Conservation (phyloP, 805 yeast genomes). For the Candida sakaeoensis region DNA sequence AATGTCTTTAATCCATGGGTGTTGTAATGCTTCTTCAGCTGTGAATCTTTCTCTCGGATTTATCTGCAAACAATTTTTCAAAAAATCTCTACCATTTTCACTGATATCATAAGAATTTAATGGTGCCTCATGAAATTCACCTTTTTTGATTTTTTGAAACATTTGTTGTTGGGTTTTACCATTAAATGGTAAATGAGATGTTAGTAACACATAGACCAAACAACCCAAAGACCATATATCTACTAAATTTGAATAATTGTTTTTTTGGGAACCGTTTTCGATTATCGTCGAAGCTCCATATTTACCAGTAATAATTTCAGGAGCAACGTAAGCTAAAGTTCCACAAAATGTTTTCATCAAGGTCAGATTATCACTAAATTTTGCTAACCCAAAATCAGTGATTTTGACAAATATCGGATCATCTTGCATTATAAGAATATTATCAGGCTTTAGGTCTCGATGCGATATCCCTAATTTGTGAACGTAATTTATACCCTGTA, state of each 20-base stretch:
- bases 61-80: conserved; percentile 67
- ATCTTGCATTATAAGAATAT: conserved; percentile 83
- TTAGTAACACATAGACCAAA: conserved; percentile 81
- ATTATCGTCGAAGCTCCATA: conserved; percentile 31
- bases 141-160: conserved; percentile 69
- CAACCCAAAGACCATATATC: conserved; percentile 99
- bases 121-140: conserved; percentile 77
- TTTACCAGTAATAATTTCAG: conserved; percentile 73
- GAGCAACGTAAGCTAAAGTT: conserved; percentile 94
- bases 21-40: conserved; percentile 72
- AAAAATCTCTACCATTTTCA: conserved; percentile 65
- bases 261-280: conserved; percentile 9
- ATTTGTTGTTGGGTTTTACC: conserved; percentile 87
- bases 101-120: conserved; percentile 65
- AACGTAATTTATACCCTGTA: conserved; percentile 81
- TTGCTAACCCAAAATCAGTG: conserved; percentile 95
- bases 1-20: conserved; percentile 68
- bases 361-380: conserved; percentile 77
- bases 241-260: conserved; percentile 74
- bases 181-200: conserved; percentile 93
- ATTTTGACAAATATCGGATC: conserved; percentile 91
- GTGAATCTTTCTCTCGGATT: conserved; percentile 70
- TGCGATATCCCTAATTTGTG: conserved; percentile 92
- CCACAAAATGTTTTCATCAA: conserved; percentile 97
- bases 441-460: conserved; percentile 94